Conservation (phyloP, 208 protist species). For the Angomonas ambiguus region DNA sequence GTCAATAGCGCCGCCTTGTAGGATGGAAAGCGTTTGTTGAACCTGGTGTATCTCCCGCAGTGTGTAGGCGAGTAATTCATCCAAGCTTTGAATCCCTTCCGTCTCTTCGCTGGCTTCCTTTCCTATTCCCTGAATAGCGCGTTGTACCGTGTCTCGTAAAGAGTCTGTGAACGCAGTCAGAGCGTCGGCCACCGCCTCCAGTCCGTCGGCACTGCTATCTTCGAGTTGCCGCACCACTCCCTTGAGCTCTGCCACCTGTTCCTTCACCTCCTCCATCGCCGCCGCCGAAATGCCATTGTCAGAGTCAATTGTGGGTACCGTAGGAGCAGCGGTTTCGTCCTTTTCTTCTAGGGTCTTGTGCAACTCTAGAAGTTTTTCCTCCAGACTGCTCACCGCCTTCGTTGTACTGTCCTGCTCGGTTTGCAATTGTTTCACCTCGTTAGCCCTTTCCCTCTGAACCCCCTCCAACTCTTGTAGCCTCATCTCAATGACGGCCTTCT, state of each 20-base stretch:
- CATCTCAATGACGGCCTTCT: neutral
- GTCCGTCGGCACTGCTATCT: conserved; percentile 9
- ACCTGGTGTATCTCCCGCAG: conserved; percentile 32
- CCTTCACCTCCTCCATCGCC: neutral
- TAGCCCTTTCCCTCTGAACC: neutral
- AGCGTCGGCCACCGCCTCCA: conserved; percentile 30
- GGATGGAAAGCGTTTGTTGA: conserved; percentile 29
- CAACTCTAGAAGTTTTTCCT: neutral
- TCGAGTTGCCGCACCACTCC: neutral
- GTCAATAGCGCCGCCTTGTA: conserved; percentile 47
- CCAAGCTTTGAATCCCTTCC: conserved; percentile 26
- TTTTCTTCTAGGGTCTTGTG: neutral
- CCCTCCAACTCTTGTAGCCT: neutral
- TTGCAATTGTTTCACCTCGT: neutral
- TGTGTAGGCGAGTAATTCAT: conserved; percentile 66
- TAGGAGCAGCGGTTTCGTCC: neutral
- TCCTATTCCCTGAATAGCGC: conserved; percentile 24
- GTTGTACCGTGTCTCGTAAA: conserved; percentile 40
- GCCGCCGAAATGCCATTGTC: neutral
- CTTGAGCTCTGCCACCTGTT: neutral
- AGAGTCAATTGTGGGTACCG: neutral
- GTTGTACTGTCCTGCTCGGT: neutral
- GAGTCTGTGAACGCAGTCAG: conserved; percentile 28
- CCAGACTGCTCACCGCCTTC: no score
- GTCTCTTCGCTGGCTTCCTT: neutral